Evolutionary conservation across 306 rosid species (phyloP).

Genomic region (Delonix regia): DNA sequence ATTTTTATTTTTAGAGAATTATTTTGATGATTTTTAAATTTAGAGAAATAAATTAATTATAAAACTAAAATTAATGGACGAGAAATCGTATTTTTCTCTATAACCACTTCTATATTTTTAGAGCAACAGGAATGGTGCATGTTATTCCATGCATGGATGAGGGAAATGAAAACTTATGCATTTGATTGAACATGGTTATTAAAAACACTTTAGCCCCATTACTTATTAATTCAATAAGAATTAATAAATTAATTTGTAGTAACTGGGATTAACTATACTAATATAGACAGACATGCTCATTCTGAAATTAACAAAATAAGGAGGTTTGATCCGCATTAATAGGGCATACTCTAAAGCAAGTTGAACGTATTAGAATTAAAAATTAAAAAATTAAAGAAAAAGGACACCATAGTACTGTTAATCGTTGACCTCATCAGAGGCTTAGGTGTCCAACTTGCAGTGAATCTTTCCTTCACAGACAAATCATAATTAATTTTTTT

Average conservation of each 20-base stretch:
- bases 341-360: constrained; percentile 59
- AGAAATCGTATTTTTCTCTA: too few species aligned
- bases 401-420: constrained; percentile 39
- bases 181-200: too few species aligned
- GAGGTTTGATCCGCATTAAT: constrained; percentile 67
- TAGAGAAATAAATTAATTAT: too few species aligned
- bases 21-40: too few species aligned
- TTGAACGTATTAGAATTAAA: constrained; percentile 36
- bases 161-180: too few species aligned
- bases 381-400: constrained; percentile 32
- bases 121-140: too few species aligned
- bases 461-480: constrained; percentile 43
- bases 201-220: too few species aligned
- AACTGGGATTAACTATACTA: neutral
- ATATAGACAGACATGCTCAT: constrained; percentile 83
- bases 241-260: neutral
- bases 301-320: constrained; percentile 52
- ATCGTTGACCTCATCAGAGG: constrained; percentile 56
- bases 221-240: too few species aligned
- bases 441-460: constrained; percentile 41
- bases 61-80: too few species aligned
- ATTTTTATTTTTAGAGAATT: too few species aligned
- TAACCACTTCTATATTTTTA: too few species aligned
- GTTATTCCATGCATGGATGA: too few species aligned
- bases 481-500: neutral